These are phyloP conservation scores for Warburgia ugandensis DNA, from an alignment of 164 flowering plant genomes.

Conservation along the genomic window DNA sequence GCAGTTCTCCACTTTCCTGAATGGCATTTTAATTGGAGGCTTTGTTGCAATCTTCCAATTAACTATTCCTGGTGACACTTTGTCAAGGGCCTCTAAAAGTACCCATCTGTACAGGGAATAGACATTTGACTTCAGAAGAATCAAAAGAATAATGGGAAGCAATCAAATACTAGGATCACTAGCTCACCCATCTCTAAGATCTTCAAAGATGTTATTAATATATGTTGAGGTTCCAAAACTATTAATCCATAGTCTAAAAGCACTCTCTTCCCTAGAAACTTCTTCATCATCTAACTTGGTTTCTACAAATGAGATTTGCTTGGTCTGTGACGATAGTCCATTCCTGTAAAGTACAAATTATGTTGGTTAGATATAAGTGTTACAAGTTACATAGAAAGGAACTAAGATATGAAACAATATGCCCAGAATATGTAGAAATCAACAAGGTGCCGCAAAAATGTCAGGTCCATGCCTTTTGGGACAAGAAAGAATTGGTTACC, in stretches of 20 bases:
- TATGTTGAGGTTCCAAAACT: conserved; percentile 68
- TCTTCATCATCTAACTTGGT: conserved; percentile 54
- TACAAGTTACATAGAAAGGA: neutral
- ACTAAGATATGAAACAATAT: neutral
- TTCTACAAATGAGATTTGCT: conserved; percentile 67
- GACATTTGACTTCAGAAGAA: neutral
- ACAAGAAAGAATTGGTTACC: too few species aligned
- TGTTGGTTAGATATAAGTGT: neutral
- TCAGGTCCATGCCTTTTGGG: too few species aligned
- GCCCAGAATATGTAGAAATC: too few species aligned
- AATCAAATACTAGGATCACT: neutral
- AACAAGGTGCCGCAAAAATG: too few species aligned
- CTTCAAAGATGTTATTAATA: conserved; percentile 73
- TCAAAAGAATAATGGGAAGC: neutral
- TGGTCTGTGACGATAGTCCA: conserved; percentile 70
- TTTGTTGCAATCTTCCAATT: conserved; percentile 84
- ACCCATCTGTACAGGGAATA: conserved; percentile 56
- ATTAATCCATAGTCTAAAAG: conserved; percentile 87
- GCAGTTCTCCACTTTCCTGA: conserved; percentile 89
- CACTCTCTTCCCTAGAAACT: conserved; percentile 71
- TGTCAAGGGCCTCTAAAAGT: conserved; percentile 80
- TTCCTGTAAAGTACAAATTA: conserved; percentile 41
- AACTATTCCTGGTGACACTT: conserved; percentile 79
- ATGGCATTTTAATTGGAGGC: conserved; percentile 93
- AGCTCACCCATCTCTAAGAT: conserved; percentile 79